These are phyloP conservation scores for Solanum infundibuliforme DNA, from an alignment of 257 asterid genomes.

Conservation along the genomic window DNA sequence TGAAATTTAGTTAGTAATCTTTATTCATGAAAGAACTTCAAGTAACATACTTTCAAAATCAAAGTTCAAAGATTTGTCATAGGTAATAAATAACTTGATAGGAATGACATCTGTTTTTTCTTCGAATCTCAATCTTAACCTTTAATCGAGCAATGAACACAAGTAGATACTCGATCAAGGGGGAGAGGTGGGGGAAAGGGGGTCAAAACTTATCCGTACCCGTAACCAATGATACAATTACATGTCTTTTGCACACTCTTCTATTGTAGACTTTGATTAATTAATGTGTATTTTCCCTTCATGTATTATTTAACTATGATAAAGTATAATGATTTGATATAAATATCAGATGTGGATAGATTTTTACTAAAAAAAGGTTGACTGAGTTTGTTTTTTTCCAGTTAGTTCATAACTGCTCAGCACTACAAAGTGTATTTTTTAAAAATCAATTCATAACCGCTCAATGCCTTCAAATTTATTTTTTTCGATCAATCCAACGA, in stretches of 20 bases:
- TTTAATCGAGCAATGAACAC: background rate
- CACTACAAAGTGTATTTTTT: no score
- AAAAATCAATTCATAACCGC: background rate
- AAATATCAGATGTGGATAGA: background rate
- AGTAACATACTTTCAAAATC: background rate
- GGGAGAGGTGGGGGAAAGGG: background rate
- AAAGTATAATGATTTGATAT: background rate
- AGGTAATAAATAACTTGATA: no score
- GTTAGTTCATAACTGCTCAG: background rate
- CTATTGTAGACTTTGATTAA: background rate
- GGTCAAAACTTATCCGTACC: accelerated
- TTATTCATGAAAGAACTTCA: background rate
- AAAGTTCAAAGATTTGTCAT: background rate
- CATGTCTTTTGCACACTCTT: background rate
- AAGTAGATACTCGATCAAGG: background rate
- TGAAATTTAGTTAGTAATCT: background rate
- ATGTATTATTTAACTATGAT: background rate
- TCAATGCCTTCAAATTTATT: background rate
- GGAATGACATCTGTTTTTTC: no score
- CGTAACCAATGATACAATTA: background rate
- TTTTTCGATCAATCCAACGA: no score
- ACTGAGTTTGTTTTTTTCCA: background rate
- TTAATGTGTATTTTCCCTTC: background rate
- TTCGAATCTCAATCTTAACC: no score
- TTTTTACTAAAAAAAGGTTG: background rate